phyloP scores from a whole-genome alignment of 169 alveolate genomes.

The Pseudocohnilembus persalinus region DNA sequence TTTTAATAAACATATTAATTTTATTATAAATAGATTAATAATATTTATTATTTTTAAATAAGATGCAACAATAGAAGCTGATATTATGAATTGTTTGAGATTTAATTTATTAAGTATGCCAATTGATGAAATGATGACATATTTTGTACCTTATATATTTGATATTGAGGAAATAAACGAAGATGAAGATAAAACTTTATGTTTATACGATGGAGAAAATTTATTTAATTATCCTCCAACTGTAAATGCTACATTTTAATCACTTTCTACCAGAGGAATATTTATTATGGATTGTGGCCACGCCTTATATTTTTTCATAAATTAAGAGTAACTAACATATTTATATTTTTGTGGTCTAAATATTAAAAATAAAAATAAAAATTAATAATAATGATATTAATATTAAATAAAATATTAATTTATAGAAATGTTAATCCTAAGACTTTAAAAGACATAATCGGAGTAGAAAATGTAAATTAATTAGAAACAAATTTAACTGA shows the following conservation, averaged over 20 bases:
- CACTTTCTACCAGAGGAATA: conserved; percentile 33
- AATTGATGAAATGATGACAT: conserved; percentile 61
- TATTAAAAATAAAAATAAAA: not conserved
- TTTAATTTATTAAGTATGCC: conserved; percentile 46
- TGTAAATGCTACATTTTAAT: conserved; percentile 26
- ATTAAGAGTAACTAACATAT: conserved; percentile 6
- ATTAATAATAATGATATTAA: too few relatives aligned
- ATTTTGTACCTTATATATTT: conserved; percentile 62
- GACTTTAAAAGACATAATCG: not conserved
- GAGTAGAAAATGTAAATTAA: not conserved
- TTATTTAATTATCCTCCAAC: conserved; percentile 40
- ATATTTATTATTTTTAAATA: conserved; percentile 20
- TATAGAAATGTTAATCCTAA: conserved; percentile 8
- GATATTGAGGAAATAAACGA: conserved; percentile 31
- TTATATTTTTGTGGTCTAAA: not conserved
- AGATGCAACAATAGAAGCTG: conserved; percentile 48
- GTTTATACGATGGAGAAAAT: conserved; percentile 19
- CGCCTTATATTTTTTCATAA: conserved; percentile 36
- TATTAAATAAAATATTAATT: too few relatives aligned
- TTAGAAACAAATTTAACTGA: conserved; percentile 10
- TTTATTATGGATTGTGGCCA: conserved; percentile 47
- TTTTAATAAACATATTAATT: too few relatives aligned
- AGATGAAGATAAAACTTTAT: conserved; percentile 17
- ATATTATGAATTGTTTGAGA: conserved; percentile 60
- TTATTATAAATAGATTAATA: conserved; percentile 8